Evolutionary conservation across 1,139 yeast species (phyloP), one percentile per base, ranked within the genome.

Genomic region (Starmera stellimalicola): DNA sequence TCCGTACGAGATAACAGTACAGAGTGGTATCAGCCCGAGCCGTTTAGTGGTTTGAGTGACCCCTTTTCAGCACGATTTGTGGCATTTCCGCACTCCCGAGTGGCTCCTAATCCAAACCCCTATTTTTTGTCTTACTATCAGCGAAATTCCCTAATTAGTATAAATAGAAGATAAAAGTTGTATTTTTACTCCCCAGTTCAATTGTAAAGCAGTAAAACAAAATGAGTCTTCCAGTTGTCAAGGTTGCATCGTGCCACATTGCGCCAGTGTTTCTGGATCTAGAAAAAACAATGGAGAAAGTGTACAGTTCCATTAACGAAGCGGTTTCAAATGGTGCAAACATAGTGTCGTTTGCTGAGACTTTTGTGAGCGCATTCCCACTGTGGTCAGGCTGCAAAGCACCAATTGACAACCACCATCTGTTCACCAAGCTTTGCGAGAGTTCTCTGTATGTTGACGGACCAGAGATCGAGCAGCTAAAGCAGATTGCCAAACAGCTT

Each of bases 241-340:
- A 41, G 35, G 45, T 41, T 2, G 45, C 45, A 14, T 43, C 45
- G 2, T 39, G 43, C 22, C 45, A 42, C 33, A 34, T 40, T 12
- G 38, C 45, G 2, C 45, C 45, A 6, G 43, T 41, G 9, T 27
- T 37, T 35, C 33, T 51, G 33, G 32, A 47, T 43, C 38, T 43
- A 34, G 36, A 42, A 12, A 43, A 48, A 14, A 48, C 48, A 1
- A 34, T 43, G 25, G 38, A 34, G n/a, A 38, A 42, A 27, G 44
- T 37, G 3, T 19, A 36, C n/a, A 17, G 35, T 5, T 30, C 38
- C 17, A 38, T 45, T 22, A 25, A 32, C 8, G 43, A 40, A 18
- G 47, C 48, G 7, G 37, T 33, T 11, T 16, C 37, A 4, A 36
- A 43, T 26, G 43, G 45, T 16, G 48, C 48, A 10, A 35, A 42